Percentiles rank a stretch among this genome's conserved stretches.
phyloP scores from a whole-genome alignment of 2,329 filamentous ascomycete species.

The Colletotrichum zoysiae region DNA sequence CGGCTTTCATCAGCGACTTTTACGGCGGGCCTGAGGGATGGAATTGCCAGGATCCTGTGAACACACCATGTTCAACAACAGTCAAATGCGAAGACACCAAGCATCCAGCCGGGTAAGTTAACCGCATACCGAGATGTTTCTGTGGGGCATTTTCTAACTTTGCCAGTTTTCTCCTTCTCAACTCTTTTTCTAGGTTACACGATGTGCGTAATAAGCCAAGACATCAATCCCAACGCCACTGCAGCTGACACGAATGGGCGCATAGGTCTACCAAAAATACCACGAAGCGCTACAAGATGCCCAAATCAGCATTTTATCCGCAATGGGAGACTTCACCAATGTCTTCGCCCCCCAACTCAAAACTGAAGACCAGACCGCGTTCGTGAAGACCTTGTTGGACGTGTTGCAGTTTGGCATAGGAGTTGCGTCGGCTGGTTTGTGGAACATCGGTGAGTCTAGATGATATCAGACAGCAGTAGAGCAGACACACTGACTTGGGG shows the following conservation, averaged over 20 bases:
- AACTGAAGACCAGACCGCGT: background rate
- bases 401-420: constrained; percentile 13
- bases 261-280: constrained; percentile 18
- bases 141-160: accelerated
- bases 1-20: constrained; percentile 26
- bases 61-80: constrained; percentile 26
- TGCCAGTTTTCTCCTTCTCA: constrained; percentile 13
- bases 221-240: background rate
- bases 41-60: constrained; percentile 23
- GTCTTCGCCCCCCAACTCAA: constrained; percentile 10
- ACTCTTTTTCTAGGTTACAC: constrained; percentile 19
- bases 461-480: background rate
- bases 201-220: constrained; percentile 2
- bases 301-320: constrained; percentile 3
- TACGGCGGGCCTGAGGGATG: constrained; percentile 31
- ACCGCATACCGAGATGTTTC: too few relatives aligned
- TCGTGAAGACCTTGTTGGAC: constrained; percentile 3
- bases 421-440: constrained; percentile 3
- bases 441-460: constrained; percentile 15
- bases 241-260: background rate
- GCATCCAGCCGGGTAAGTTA: constrained; percentile 18
- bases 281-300: constrained; percentile 29
- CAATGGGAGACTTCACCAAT: constrained; percentile 15
- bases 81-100: constrained; percentile 17
- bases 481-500: background rate